Evolutionary conservation across 306 rosid species (phyloP).

Genomic region (Betula pendula): DNA sequence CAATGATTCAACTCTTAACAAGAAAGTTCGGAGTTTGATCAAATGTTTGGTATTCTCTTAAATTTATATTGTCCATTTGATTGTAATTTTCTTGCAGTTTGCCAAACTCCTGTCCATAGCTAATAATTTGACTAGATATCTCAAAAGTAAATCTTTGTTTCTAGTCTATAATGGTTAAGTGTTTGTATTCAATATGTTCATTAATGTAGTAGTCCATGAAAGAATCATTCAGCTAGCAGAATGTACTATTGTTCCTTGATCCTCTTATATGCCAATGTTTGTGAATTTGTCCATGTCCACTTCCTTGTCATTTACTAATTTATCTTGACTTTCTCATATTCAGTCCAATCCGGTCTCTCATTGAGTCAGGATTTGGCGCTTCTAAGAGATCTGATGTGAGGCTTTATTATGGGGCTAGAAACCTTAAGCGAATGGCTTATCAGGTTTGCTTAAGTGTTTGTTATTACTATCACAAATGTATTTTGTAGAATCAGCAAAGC

Average conservation of each 20-base stretch:
- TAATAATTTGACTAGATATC: background rate
- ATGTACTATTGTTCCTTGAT: slow-evolving; percentile 9
- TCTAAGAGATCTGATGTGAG: slow-evolving; percentile 76
- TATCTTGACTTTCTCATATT: slow-evolving; percentile 24
- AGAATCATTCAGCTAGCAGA: background rate
- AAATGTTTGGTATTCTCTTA: background rate
- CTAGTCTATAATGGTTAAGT: background rate
- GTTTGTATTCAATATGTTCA: background rate
- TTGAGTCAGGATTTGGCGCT: slow-evolving; percentile 80
- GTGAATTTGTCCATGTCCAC: background rate
- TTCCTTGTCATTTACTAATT: slow-evolving; percentile 2
- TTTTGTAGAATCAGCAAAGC: slow-evolving; percentile 6
- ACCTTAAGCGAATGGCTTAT: slow-evolving; percentile 91
- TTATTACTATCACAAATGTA: background rate
- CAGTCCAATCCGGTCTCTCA: slow-evolving; percentile 88
- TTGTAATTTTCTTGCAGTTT: background rate
- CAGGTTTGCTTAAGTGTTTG: slow-evolving; percentile 55
- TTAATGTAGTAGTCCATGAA: background rate
- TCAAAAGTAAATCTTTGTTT: background rate
- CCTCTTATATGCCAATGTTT: background rate
- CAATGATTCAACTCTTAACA: background rate
- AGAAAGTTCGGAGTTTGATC: background rate
- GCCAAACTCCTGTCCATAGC: background rate
- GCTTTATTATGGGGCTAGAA: slow-evolving; percentile 84
- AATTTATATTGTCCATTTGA: background rate